Conservation (phyloP, 2,329 filamentous ascomycete genomes). For the Clarireedia hainanense region DNA sequence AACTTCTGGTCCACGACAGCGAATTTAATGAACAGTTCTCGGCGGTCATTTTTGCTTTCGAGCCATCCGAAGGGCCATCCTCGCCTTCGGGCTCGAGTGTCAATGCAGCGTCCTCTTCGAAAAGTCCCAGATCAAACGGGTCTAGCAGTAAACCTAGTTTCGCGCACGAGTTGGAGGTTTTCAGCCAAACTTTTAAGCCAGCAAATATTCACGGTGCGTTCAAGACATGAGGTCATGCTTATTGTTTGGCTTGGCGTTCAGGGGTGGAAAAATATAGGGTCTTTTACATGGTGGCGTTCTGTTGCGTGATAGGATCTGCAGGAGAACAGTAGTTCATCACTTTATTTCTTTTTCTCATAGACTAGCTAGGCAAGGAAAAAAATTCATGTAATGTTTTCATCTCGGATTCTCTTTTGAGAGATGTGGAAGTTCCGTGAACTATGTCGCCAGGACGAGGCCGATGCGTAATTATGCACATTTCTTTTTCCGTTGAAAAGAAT, state of each 20-base stretch:
- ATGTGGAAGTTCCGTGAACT: not conserved
- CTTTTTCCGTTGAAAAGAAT: not conserved
- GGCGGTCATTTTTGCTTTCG: conserved; percentile 57
- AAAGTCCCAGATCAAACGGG: not conserved
- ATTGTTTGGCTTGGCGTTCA: not conserved
- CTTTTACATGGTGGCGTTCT: not conserved
- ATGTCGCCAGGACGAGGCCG: too few species aligned
- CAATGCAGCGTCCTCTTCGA: conserved; percentile 16
- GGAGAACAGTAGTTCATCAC: not conserved
- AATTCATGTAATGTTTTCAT: not conserved
- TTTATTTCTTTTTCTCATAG: not conserved
- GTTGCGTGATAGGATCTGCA: too few species aligned
- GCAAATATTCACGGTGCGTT: conserved; percentile 9
- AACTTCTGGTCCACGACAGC: conserved; percentile 54
- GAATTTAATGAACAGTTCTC: conserved; percentile 54
- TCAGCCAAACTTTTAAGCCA: conserved; percentile 9
- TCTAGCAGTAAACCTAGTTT: conserved; percentile 6
- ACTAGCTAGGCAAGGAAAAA: not conserved
- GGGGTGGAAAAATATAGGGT: not conserved
- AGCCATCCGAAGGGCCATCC: conserved; percentile 44
- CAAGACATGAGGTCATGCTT: not conserved
- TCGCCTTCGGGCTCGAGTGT: conserved; percentile 30
- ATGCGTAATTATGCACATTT: too few species aligned
- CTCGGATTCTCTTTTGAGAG: not conserved
- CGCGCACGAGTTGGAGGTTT: conserved; percentile 5